Base-by-base conservation (phyloP, 306 rosid genomes). In the Prunus mume region DNA sequence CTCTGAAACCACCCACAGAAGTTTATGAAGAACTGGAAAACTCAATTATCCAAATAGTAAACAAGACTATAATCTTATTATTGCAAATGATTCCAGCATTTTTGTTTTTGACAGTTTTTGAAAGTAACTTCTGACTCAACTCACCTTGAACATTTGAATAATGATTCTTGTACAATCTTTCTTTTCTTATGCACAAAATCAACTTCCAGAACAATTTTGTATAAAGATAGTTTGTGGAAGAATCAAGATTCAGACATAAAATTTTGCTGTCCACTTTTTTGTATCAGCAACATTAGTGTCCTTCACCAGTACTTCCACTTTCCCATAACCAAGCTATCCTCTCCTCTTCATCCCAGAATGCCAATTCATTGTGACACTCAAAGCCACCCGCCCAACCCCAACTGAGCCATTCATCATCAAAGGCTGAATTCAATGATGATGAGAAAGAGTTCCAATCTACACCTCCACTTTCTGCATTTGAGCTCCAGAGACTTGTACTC, bases 331-430 rank as follows among this genome's bases (percentile, higher is more conserved):
- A 71, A 74, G 79, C 51, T 11, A 61, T 71, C 50, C 77, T 79
- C 47, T 81, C 83, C 65, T 83, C 84, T 41, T 81, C 82, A 69
- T 81, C 91, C 38, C 80, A 65, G 19, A 69, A 12, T 27, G 78
- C 82, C 86, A 79, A 72, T 20, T 79, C 77, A 54, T 65, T 45
- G 34, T 17, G 80, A 76, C 73, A 28, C 49, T 81, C 78, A 46
- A 81, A 76, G 30, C 78, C 85, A 61, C 79, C 69, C 25, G 76
- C 82, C 85, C 87, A 83, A 38, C 81, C 78, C 87, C 89, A 86
- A 64, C 86, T 83, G 57, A 77, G 61, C 91, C 91, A 86, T n/a
- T 78, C 83, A 49, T 65, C 77, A 14, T 86, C 86, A 78, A 86
- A 85, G 27, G 68, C 77, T 12, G 82, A 81, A 80, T 73, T 77